These are phyloP conservation scores for Penicillium canescens DNA, from an alignment of 495 filamentous ascomycete genomes.

Conservation along the genomic window DNA sequence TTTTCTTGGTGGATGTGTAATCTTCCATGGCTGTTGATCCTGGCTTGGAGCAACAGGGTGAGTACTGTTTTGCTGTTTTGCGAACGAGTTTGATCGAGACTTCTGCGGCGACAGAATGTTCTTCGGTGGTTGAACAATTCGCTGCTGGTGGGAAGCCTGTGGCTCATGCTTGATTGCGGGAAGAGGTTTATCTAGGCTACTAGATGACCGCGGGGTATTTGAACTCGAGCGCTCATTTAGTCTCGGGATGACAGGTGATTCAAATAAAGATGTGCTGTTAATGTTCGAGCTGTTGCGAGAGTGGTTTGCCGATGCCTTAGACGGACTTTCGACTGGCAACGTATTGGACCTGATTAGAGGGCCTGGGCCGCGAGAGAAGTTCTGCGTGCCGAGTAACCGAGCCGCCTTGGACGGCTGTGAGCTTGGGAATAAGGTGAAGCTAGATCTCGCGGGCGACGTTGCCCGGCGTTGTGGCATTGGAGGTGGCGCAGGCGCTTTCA, in stretches of 20 bases:
- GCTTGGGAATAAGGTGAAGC: slow-evolving; percentile 64
- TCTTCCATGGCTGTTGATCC: background rate
- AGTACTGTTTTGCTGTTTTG: background rate
- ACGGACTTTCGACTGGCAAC: slow-evolving; percentile 45
- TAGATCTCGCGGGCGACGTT: slow-evolving; percentile 59
- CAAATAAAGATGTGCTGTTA: slow-evolving; percentile 15
- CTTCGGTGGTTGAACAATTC: background rate
- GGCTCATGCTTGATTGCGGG: slow-evolving; percentile 20
- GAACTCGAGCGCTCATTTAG: slow-evolving; percentile 4
- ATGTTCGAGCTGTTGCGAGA: slow-evolving; percentile 8
- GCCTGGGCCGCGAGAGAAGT: slow-evolving; percentile 38
- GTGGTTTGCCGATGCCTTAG: slow-evolving; percentile 1
- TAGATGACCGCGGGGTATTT: slow-evolving; percentile 20
- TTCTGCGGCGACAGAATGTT: slow-evolving; percentile 6
- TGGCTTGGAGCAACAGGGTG: background rate
- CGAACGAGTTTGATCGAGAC: background rate
- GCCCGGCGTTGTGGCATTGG: slow-evolving; percentile 46
- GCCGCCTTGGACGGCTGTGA: slow-evolving; percentile 44
- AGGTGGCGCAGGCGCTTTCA: slow-evolving; percentile 16
- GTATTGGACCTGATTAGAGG: slow-evolving; percentile 61
- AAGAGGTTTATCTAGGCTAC: slow-evolving; percentile 21
- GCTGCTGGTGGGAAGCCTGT: background rate
- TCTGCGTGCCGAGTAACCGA: slow-evolving; percentile 33
- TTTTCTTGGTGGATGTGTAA: background rate
- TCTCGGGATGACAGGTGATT: slow-evolving; percentile 11